Base-by-base conservation (phyloP, 2,329 filamentous ascomycete genomes). In the Hypoxylon sp. region DNA sequence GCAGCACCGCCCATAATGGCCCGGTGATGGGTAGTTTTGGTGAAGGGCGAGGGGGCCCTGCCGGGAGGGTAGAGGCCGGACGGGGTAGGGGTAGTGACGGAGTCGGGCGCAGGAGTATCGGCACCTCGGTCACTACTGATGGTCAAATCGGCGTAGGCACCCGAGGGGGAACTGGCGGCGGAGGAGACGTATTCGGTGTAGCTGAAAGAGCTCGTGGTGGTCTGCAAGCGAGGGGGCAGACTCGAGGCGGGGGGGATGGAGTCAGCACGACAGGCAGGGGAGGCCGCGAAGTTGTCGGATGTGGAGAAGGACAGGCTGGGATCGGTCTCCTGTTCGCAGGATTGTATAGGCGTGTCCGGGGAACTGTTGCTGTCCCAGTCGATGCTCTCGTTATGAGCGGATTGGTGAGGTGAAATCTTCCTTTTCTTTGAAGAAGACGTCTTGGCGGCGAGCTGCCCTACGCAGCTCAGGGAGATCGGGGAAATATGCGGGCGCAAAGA, bases 341-440 rank as follows among this genome's bases (percentile, higher is more conserved):
- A 87, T 72, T 79, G 81, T 59, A 85, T 75, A 68, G 82, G 79
- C 61, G 77, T 79, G 69, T 86, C 83, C 63, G 80, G 77, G 46
- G 76, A 75, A 70, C 60, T 67, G 48, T 37, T 67, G 55, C 51
- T 69, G 50, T 73, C 70, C 58, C 72, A 68, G 55, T 77, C 37
- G n/a, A 41, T 76, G 65, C 77, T 74, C 75, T 84, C 80, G 56
- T 24, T 24, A 74, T 77, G 75, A 70, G 78, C 76, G 67, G 78
- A 76, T 74, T 78, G 80, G 71, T 81, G 83, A 74, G 79, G 66
- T 61, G 81, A 81, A 73, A 89, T 85, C 85, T 87, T 89, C 83
- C 87, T 84, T 87, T 89, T 90, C 87, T 89, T 90, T 84, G 81
- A 83, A 82, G 86, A 89, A 87, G 87, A 89, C 87, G 87, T 90